Conservation (phyloP, 139 green algal genomes). For the Chlorella ohadii region DNA sequence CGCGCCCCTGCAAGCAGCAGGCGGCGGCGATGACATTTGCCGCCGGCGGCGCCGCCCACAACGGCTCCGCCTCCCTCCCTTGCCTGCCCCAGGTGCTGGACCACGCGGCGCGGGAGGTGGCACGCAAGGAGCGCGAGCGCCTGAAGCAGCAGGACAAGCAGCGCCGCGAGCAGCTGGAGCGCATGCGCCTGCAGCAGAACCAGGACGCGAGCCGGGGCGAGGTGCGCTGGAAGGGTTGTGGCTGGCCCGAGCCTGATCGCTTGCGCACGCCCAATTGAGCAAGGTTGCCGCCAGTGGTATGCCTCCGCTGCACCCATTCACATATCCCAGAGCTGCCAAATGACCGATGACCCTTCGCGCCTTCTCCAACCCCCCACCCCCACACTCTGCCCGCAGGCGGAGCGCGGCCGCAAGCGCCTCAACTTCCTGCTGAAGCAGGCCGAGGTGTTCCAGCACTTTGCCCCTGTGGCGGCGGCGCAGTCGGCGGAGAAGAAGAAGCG, state of each 20-base stretch:
- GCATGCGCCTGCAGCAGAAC: conserved; percentile 84
- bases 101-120: conserved; percentile 57
- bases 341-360: not conserved
- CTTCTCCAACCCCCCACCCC: not conserved
- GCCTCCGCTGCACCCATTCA: too few relatives aligned
- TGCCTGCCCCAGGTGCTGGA: conserved; percentile 15
- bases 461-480: conserved; percentile 34
- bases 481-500: conserved; percentile 64
- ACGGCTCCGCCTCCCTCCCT: not conserved
- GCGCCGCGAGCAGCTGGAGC: conserved; percentile 88
- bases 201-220: conserved; percentile 64
- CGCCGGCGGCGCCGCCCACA: not conserved
- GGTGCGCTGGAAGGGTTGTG: conserved; percentile 49
- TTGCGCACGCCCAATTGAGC: too few relatives aligned
- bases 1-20: not conserved
- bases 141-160: conserved; percentile 80
- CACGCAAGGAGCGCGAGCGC: conserved; percentile 81
- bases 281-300: too few relatives aligned
- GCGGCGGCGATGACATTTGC: not conserved
- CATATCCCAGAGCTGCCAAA: too few relatives aligned
- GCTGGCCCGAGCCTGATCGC: too few relatives aligned
- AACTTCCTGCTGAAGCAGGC: conserved; percentile 96
- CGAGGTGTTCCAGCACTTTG: conserved; percentile 99
- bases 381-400: conserved; percentile 65
- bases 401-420: conserved; percentile 80